Evolutionary conservation across 1,284 basidiomycete species (phyloP), one percentile per base, ranked within the genome.

Genomic region (Cutaneotrichosporon mucoides): DNA sequence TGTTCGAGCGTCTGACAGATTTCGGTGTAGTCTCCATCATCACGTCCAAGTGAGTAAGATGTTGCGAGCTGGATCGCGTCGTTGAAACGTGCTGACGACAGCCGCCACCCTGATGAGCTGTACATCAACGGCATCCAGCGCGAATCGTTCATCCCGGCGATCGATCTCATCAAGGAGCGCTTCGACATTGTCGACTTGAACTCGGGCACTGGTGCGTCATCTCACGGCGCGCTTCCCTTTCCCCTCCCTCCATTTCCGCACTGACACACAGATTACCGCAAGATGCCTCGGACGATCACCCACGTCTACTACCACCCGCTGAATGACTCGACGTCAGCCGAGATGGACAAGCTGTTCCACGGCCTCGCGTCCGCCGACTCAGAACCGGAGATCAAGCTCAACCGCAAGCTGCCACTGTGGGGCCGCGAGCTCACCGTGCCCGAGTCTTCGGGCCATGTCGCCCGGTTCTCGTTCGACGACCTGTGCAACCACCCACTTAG

Each of bases 71-170:
- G 24, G 24, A 24, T 24, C 24, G 24, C 24, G 24, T 24, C 24
- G 24, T 24, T 24, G 24, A 24, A 24, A 24, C 24, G 36, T 35
- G 15, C 54, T 49, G n/a, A 58, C 50, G 55, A 3, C 69, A 97
- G 94, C 78, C 95, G 96, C 58, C 92, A 96, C 75, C 96, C 96
- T 3, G 88, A 96, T 72, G 92, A 98, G 46, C 83, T 99, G 0
- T 99, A 99, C 82, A 95, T 95, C 84, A 99, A 99, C 69, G 96
- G 96, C 0, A 97, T 99, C 53, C 96, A 99, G 75, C 86, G 96
- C 15, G 86, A 89, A n/a, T 93, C 90, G 67, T 99, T 99, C 79
- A 75, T 98, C 42, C 96, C 96, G 5, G 89, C 93, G 55, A 99
- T 99, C 64, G 89, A 97, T 41, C 82, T 99, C 41, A 84, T 99